Evolutionary conservation across 495 filamentous ascomycete species (phyloP).

Genomic region (Aspergillus carlsbadensis): DNA sequence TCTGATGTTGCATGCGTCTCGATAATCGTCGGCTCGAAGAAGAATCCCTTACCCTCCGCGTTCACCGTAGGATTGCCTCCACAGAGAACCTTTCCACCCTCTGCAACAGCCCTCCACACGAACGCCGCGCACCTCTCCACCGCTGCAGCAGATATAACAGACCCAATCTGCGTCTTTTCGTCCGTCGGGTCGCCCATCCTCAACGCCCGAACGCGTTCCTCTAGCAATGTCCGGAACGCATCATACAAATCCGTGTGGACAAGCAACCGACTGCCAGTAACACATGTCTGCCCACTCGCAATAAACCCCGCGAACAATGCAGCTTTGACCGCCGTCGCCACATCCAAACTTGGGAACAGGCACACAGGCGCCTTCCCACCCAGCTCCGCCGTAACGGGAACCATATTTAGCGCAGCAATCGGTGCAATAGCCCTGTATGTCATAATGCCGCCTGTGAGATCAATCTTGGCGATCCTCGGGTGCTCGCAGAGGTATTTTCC

Average conservation of each 20-base stretch:
- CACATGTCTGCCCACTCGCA: conserved; percentile 62
- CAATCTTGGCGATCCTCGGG: conserved; percentile 56
- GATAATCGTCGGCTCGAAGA: conserved; percentile 57
- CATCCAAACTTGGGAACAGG: conserved; percentile 50
- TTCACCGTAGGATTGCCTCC: conserved; percentile 36
- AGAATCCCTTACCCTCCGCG: conserved; percentile 49
- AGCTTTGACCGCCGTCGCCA: conserved; percentile 54
- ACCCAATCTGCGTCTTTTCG: conserved; percentile 40
- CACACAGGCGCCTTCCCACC: conserved; percentile 61
- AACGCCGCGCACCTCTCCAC: conserved; percentile 34
- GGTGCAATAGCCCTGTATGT: conserved; percentile 48
- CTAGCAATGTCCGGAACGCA: conserved; percentile 33
- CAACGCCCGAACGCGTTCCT: conserved; percentile 37
- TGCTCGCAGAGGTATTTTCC: conserved; percentile 55
- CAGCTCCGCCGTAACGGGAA: conserved; percentile 56
- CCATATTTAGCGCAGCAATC: conserved; percentile 50
- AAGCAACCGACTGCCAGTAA: conserved; percentile 59
- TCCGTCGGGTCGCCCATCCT: conserved; percentile 53
- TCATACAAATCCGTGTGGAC: conserved; percentile 49
- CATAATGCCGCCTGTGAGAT: conserved; percentile 56
- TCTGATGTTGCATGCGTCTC: conserved; percentile 28
- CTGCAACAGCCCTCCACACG: conserved; percentile 29
- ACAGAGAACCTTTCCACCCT: conserved; percentile 29
- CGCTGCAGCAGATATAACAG: conserved; percentile 38
- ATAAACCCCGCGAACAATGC: conserved; percentile 59